Conservation (phyloP, 495 filamentous ascomycete genomes). For the Hypoxylon trugodes region DNA sequence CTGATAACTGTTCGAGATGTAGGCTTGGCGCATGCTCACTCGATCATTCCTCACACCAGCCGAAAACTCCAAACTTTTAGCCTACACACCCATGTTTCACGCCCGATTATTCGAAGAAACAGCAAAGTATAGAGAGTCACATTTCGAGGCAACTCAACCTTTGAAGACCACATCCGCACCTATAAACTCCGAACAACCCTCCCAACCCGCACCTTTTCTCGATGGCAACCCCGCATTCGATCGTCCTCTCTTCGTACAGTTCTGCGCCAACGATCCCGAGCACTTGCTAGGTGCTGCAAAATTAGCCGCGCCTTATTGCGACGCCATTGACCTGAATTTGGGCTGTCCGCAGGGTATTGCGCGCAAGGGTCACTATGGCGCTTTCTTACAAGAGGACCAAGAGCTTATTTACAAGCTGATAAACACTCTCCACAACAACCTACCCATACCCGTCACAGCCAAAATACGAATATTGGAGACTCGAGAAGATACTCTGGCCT, state of each 20-base stretch:
- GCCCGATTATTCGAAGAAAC: conserved; percentile 81
- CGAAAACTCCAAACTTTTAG: conserved; percentile 67
- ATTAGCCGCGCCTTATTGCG: conserved; percentile 81
- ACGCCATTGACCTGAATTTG: conserved; percentile 95
- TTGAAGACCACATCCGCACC: conserved; percentile 10
- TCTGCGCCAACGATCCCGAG: conserved; percentile 89
- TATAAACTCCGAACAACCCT: conserved; percentile 6
- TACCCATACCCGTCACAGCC: conserved; percentile 85
- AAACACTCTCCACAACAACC: conserved; percentile 73
- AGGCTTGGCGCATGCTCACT: conserved; percentile 96
- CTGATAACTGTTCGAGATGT: conserved; percentile 24
- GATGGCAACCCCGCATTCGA: conserved; percentile 87
- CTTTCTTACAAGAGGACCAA: conserved; percentile 95
- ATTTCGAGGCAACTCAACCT: conserved; percentile 72
- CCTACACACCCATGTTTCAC: conserved; percentile 96
- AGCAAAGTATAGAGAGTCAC: conserved; percentile 74
- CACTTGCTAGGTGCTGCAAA: conserved; percentile 79
- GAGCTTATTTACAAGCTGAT: conserved; percentile 81
- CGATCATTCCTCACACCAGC: conserved; percentile 82
- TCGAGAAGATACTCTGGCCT: conserved; percentile 84
- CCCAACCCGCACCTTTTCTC: conserved; percentile 59
- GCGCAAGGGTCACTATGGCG: conserved; percentile 85
- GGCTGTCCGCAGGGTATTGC: conserved; percentile 99
- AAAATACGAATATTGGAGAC: conserved; percentile 94
- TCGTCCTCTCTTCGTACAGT: conserved; percentile 92